phyloP scores from a whole-genome alignment of 139 green algal genomes.

The Medakamo hakoo region DNA sequence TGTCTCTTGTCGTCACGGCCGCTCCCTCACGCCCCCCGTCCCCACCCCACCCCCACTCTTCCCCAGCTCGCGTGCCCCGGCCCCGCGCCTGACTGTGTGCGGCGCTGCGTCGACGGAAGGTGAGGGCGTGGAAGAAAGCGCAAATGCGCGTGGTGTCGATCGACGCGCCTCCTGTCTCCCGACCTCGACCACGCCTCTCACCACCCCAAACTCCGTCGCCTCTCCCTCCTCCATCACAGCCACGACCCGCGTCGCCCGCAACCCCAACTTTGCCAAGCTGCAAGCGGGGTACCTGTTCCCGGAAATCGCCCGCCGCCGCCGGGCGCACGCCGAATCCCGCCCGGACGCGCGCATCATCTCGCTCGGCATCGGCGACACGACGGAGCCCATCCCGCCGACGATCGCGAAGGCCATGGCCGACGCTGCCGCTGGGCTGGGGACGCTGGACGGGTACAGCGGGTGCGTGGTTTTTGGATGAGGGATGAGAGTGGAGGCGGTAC shows the following conservation, averaged over 20 bases:
- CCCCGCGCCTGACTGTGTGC: too few relatives aligned
- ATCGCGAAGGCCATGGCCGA: constrained; percentile 75
- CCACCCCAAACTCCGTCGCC: background rate
- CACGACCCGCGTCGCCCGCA: constrained; percentile 44
- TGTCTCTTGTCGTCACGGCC: too few relatives aligned
- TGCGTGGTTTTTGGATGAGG: constrained; percentile 13
- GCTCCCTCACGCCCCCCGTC: too few relatives aligned
- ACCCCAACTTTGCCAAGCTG: constrained; percentile 95
- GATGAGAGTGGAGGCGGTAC: background rate
- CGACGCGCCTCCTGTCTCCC: too few relatives aligned
- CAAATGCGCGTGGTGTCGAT: too few relatives aligned
- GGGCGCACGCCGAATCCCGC: constrained; percentile 73
- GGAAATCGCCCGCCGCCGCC: constrained; percentile 79
- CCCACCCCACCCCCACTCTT: too few relatives aligned
- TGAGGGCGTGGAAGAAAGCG: too few relatives aligned
- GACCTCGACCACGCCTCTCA: too few relatives aligned
- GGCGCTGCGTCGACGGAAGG: too few relatives aligned
- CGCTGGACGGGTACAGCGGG: constrained; percentile 85
- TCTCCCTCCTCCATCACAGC: constrained; percentile 6
- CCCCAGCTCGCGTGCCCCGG: too few relatives aligned
- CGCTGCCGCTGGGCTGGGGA: constrained; percentile 66
- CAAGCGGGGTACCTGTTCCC: constrained; percentile 98
- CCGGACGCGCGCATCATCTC: constrained; percentile 95
- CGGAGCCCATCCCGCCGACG: constrained; percentile 79
- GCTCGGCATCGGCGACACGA: constrained; percentile 97